Base-by-base conservation (phyloP, 2,329 filamentous ascomycete genomes). In the Trichoderma arundinaceum region DNA sequence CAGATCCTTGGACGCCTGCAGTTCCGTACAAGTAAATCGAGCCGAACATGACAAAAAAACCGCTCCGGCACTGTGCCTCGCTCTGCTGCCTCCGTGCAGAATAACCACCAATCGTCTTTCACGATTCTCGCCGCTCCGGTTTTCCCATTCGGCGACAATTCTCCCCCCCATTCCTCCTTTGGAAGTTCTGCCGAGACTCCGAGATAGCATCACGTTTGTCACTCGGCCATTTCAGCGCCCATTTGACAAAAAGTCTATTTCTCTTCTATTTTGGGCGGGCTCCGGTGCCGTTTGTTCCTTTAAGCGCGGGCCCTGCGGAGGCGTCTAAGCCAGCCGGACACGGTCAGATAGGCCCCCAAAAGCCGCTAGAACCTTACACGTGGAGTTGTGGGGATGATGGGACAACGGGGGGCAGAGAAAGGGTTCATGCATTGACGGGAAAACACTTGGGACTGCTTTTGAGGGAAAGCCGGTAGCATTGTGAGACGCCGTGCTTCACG, bases 31-130 rank as follows among this genome's bases (percentile, higher is more conserved):
- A 48, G 58, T 39, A 32, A 49, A 38, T 49, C 48, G 19, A 10
- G n/a, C 22, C 53, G 19, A 33, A 35, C 48, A 62, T 51, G 17
- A 28, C 44, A 4, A 41, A 44, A 15, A 62, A n/a, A 19, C 58
- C 33, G 33, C 46, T 28, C 22, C 22, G 2, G 7, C 3, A 41
- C 15, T 3, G 17, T 43, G 6, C 22, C 35, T 33, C 10, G 7
- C 35, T 28, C 12, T n/a, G 33, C 5, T 17, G 7, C n/a, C 19
- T 19, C 19, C 19, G 19, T 32, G 28, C 12, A 39, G 43, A 13
- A 3, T 44, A 19, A 10, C 59, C 38, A 53, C 59, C 59, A 62
- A 62, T 62, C 22, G 59, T 53, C 59, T 62, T 62, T 62, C n/a
- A 62, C 48, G n/a, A 44, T 53, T 52, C 4, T 48, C 15, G 22